Evolutionary conservation across 139 green algal species (phyloP).

Genomic region (Yamagishiella unicocca): DNA sequence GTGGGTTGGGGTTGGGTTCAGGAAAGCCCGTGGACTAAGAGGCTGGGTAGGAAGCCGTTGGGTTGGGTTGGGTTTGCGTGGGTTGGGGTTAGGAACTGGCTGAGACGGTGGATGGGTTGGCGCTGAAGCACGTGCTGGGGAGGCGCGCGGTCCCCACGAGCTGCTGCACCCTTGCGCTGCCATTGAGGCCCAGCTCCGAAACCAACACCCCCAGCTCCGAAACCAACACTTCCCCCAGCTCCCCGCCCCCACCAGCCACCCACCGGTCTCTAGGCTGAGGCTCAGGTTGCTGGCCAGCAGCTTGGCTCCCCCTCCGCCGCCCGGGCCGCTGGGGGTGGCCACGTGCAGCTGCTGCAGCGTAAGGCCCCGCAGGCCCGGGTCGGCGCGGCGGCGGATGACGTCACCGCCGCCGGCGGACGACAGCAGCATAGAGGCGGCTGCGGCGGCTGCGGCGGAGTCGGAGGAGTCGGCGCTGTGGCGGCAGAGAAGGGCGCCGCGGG

Average conservation of each 20-base stretch:
- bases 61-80: too few relatives aligned
- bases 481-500: background rate
- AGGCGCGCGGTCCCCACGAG: too few relatives aligned
- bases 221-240: background rate
- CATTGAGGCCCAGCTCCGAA: too few relatives aligned
- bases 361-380: constrained; percentile 8
- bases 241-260: background rate
- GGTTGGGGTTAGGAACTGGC: too few relatives aligned
- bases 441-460: background rate
- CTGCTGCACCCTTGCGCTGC: too few relatives aligned
- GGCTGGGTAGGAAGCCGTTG: too few relatives aligned
- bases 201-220: too few relatives aligned
- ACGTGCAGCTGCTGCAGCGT: constrained; percentile 18
- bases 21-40: background rate
- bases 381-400: constrained; percentile 3
- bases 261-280: constrained; percentile 35
- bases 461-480: background rate
- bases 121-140: too few relatives aligned
- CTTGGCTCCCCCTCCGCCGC: background rate
- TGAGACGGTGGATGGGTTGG: too few relatives aligned
- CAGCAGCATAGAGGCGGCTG: constrained; percentile 4
- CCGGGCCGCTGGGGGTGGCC: background rate
- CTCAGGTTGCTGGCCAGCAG: constrained; percentile 14
- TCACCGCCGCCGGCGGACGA: constrained; percentile 6
- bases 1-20: background rate